Evolutionary conservation across 2,329 filamentous ascomycete species (phyloP), one percentile per base, ranked within the genome.

Genomic region (Teratosphaeria zuluensis): DNA sequence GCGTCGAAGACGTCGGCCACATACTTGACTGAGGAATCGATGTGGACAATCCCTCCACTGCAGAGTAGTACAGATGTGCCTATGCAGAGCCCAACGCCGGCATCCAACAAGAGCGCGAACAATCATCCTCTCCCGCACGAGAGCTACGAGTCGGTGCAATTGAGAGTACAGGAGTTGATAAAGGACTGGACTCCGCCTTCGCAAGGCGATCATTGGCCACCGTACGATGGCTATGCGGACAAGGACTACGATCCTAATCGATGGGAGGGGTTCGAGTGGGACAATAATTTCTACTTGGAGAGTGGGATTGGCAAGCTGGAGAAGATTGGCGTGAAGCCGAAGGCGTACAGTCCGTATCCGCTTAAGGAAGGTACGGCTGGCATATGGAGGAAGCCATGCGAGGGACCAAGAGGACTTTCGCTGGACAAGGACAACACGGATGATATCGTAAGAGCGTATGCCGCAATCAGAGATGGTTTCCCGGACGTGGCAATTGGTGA

Each of bases 271-370:
- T 78, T 78, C 62, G 65, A 70, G 3, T 70, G 74, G 67, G 73
- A 78, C 53, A 66, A 73, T 30, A 71, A 73, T 16, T 69, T 72
- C 52, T 78, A 75, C 62, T 62, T 70, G 16, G 66, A 73, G 61
- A 70, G 66, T 30, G 68, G 69, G 24, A 64, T 70, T 55, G 59
- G 65, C 35, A 62, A 61, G 51, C 60, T 70, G 16, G 56, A 63
- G 21, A 54, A 67, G 55, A 46, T 61, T 9, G 56, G 70, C 54
- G 57, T 62, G 33, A 77, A 82, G 56, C 76, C 80, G n/a, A 76
- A 82, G 57, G 76, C 80, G 21, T 90, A 89, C 72, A 80, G 85
- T 59, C 88, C 88, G 0, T 91, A 90, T 63, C 87, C 88, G 0
- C 91, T 86, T 85, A 80, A 77, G 65, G 73, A 75, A 54, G 70